These are phyloP conservation scores for Metarhizium sp. DNA, from an alignment of 2,329 filamentous ascomycete genomes.

Conservation along the genomic window DNA sequence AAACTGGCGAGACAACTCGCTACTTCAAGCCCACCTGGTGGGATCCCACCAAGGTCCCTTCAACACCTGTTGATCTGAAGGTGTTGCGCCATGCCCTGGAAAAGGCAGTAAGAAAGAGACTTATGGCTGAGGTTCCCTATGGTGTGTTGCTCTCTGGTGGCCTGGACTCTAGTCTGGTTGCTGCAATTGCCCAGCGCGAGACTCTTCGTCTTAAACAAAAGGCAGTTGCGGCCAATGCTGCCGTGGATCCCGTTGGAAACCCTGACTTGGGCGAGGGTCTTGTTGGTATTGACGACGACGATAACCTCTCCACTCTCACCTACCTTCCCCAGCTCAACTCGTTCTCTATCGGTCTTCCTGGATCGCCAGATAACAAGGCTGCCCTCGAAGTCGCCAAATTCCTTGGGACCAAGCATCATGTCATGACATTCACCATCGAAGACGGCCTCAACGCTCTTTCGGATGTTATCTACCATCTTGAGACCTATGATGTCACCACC, in stretches of 20 bases:
- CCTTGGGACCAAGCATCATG: conserved; percentile 94
- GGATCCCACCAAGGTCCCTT: conserved; percentile 70
- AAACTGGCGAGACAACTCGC: conserved; percentile 71
- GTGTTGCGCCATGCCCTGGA: conserved; percentile 73
- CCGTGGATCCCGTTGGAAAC: conserved; percentile 35
- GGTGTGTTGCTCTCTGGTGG: conserved; percentile 92
- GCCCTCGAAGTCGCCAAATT: conserved; percentile 92
- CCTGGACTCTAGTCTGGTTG: conserved; percentile 89
- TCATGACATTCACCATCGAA: conserved; percentile 96
- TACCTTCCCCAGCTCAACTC: conserved; percentile 94
- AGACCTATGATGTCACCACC: conserved; percentile 96
- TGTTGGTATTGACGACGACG: conserved; percentile 89
- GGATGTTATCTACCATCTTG: conserved; percentile 96
- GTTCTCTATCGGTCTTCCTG: conserved; percentile 94
- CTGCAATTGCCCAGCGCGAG: conserved; percentile 90
- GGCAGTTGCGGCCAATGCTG: conserved; percentile 39
- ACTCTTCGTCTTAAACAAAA: conserved; percentile 67
- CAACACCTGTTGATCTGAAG: conserved; percentile 75
- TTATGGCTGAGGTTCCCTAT: conserved; percentile 98
- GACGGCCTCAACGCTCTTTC: conserved; percentile 94
- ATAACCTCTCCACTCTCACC: conserved; percentile 81
- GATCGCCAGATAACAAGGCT: conserved; percentile 84
- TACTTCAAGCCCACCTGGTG: conserved; percentile 94
- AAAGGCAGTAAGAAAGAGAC: conserved; percentile 84
- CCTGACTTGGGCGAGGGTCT: conserved; percentile 59